phyloP scores from a whole-genome alignment of 768 basidiomycete species.

The Termitomyces sp. region DNA sequence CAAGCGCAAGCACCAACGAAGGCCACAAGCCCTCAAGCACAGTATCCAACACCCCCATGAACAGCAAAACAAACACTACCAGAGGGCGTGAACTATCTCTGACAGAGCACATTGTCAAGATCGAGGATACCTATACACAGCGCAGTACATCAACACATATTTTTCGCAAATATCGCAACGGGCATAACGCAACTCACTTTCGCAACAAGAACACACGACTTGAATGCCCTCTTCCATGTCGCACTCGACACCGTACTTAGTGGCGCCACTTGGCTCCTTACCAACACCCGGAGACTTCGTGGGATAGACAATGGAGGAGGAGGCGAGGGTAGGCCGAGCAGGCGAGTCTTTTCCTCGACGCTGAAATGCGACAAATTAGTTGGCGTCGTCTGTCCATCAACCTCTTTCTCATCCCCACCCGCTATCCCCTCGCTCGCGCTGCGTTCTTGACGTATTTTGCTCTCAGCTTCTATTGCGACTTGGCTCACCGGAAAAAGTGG shows the following conservation, averaged over 20 bases:
- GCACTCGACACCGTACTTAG: neutral
- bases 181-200: conserved; percentile 16
- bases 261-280: neutral
- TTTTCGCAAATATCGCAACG: neutral
- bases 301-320: neutral
- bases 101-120: conserved; percentile 15
- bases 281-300: neutral
- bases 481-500: neutral
- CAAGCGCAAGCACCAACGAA: conserved; percentile 15
- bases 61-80: conserved; percentile 13
- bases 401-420: neutral
- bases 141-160: neutral
- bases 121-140: conserved; percentile 13
- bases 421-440: neutral
- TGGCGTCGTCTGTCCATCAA: conserved; percentile 7
- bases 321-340: conserved; percentile 15
- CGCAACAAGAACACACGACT: conserved; percentile 21
- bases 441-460: neutral
- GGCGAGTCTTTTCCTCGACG: conserved; percentile 7
- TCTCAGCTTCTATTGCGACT: neutral
- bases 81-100: neutral
- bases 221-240: conserved; percentile 15
- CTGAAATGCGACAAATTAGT: neutral
- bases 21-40: conserved; percentile 18
- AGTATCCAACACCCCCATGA: conserved; percentile 21